A percentile compares a stretch with the other conserved stretches of the same genome.
These are phyloP conservation scores for Exophiala phaeomuriformis DNA, from an alignment of 2,329 filamentous ascomycete species.

Conservation along the genomic window DNA sequence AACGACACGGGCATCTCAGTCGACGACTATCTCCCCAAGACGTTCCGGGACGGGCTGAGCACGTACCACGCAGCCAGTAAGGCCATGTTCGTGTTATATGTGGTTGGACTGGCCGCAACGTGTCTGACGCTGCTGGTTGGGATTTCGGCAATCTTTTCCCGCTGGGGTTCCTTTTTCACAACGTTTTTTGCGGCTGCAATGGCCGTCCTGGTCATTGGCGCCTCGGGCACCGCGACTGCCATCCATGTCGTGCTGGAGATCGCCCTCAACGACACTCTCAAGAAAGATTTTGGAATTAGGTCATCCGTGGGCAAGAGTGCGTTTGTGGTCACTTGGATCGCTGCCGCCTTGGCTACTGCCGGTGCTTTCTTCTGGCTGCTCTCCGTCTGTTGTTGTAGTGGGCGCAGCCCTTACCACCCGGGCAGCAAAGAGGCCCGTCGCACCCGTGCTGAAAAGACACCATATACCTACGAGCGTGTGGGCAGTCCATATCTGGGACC, in stretches of 20 bases:
- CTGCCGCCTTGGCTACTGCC: constrained; percentile 65
- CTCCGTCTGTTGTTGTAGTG: constrained; percentile 84
- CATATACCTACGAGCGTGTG: constrained; percentile 55
- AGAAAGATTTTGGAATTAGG: constrained; percentile 60
- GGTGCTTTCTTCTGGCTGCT: constrained; percentile 85
- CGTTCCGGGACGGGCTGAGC: constrained; percentile 60
- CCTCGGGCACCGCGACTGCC: constrained; percentile 66
- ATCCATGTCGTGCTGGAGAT: constrained; percentile 64
- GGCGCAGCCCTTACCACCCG: constrained; percentile 43
- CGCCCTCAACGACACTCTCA: constrained; percentile 58
- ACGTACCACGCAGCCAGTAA: constrained; percentile 66
- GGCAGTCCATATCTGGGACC: constrained; percentile 28
- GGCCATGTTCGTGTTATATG: constrained; percentile 78
- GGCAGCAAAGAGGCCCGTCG: constrained; percentile 18
- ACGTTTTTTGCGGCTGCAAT: constrained; percentile 62
- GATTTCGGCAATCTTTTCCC: constrained; percentile 73
- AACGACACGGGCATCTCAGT: constrained; percentile 45
- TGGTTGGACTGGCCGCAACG: constrained; percentile 64
- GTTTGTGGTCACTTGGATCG: constrained; percentile 70
- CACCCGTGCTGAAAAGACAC: constrained; percentile 52
- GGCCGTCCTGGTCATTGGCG: constrained; percentile 54
- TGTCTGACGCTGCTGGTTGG: constrained; percentile 67
- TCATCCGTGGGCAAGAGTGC: constrained; percentile 61
- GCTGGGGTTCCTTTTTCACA: constrained; percentile 72
- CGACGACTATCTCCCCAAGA: constrained; percentile 59